Conservation (phyloP, 768 basidiomycete genomes). For the Russula abietina region DNA sequence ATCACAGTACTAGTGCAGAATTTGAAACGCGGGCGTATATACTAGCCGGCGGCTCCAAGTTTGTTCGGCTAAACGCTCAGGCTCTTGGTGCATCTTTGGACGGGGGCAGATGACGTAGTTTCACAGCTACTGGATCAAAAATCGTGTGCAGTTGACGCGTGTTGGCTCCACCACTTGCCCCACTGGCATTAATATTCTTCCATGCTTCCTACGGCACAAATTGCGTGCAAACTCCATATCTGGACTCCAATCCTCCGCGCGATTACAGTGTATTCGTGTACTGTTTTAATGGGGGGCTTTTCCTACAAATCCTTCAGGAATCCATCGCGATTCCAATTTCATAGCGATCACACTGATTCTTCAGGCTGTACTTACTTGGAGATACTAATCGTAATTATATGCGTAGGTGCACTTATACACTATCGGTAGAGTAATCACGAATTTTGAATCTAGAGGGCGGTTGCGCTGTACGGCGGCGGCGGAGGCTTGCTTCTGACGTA, state of each 20-base stretch:
- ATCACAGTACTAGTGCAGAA: not conserved
- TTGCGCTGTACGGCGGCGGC: not conserved
- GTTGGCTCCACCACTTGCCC: no score
- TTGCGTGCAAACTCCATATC: not conserved
- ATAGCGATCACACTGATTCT: no score
- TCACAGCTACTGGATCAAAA: not conserved
- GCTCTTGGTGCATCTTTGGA: not conserved
- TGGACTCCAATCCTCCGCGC: not conserved
- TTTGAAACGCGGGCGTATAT: not conserved
- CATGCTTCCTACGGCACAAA: no score
- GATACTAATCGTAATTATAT: not conserved
- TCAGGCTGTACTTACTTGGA: not conserved
- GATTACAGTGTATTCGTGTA: no score
- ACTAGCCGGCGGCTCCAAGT: not conserved
- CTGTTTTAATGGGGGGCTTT: no score
- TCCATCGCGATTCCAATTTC: no score
- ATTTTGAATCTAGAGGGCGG: conserved; percentile 6
- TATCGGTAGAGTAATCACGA: not conserved
- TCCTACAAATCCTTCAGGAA: not conserved
- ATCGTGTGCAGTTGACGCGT: not conserved
- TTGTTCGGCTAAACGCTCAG: no score
- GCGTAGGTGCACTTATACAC: not conserved
- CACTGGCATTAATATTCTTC: no score
- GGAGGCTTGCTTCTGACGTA: conserved; percentile 8
- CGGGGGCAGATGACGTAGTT: not conserved